Evolutionary conservation across 352 stramenopile genomes (phyloP).

Genomic region (Pythium coloratum): DNA sequence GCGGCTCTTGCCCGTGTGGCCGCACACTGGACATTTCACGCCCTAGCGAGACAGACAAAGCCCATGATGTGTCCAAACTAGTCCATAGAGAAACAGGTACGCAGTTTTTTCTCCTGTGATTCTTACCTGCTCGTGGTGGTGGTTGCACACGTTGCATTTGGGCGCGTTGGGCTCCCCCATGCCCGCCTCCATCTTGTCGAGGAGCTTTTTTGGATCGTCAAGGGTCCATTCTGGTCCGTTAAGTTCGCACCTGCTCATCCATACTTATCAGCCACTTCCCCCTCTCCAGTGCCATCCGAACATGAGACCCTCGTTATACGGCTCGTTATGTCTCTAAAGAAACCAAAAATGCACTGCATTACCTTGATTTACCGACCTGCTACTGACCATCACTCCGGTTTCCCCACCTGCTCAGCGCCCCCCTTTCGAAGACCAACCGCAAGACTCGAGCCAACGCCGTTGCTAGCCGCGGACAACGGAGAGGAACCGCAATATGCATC

Average conservation of each 20-base stretch:
- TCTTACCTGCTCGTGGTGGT: conserved; percentile 43
- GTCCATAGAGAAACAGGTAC: not conserved
- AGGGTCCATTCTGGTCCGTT: not conserved
- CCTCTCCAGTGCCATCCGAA: not conserved
- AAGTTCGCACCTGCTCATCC: not conserved
- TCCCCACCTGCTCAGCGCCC: conserved; percentile 9
- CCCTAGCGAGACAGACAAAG: conserved; percentile 28
- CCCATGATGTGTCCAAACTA: conserved; percentile 4
- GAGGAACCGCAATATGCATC: conserved; percentile 52
- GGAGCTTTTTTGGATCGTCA: not conserved
- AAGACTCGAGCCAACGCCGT: conserved; percentile 3
- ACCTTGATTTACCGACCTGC: not conserved
- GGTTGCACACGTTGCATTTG: conserved; percentile 52
- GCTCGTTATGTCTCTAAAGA: not conserved
- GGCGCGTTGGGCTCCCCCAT: conserved; percentile 9
- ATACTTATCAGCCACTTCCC: not conserved
- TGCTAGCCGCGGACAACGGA: not conserved
- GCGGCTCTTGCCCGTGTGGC: conserved; percentile 67
- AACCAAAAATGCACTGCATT: not conserved
- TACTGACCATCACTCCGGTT: conserved; percentile 25
- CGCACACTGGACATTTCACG: conserved; percentile 60
- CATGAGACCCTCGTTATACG: not conserved
- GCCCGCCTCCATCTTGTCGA: not conserved
- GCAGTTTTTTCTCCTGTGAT: not conserved
- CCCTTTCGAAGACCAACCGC: conserved; percentile 22